phyloP scores from a whole-genome alignment of 768 basidiomycete genomes.

The Phallus indusiatus region DNA sequence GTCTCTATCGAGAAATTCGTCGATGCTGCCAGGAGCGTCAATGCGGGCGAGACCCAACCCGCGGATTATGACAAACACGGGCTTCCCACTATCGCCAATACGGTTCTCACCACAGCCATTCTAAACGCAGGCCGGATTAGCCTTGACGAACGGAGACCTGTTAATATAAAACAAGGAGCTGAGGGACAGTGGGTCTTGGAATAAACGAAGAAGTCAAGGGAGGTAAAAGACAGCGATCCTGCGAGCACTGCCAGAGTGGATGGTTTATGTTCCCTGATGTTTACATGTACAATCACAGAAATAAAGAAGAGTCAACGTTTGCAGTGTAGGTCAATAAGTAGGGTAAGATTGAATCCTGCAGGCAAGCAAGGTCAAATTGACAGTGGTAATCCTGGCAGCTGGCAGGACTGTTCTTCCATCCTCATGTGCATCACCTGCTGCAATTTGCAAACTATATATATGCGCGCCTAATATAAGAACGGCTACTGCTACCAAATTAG shows the following conservation, averaged over 20 bases:
- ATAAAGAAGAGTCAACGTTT: too few relatives aligned
- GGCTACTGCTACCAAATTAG: too few relatives aligned
- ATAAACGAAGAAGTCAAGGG: conserved; percentile 27
- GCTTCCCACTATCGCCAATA: conserved; percentile 83
- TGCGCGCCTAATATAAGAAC: background rate
- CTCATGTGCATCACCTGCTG: background rate
- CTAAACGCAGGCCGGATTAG: conserved; percentile 86
- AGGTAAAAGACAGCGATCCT: background rate
- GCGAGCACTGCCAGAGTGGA: conserved; percentile 23
- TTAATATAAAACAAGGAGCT: conserved; percentile 56
- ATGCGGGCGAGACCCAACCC: conserved; percentile 56
- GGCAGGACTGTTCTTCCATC: too few relatives aligned
- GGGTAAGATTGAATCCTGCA: too few relatives aligned
- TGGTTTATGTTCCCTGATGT: too few relatives aligned
- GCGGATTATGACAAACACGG: conserved; percentile 70
- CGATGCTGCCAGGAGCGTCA: conserved; percentile 72
- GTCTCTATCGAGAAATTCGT: conserved; percentile 89
- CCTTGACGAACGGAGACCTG: conserved; percentile 81
- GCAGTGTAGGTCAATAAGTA: too few relatives aligned
- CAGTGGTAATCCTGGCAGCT: too few relatives aligned
- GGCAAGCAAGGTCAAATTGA: too few relatives aligned
- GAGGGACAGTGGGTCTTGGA: conserved; percentile 60
- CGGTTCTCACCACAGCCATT: conserved; percentile 79
- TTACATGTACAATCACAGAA: too few relatives aligned
- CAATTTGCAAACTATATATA: too few relatives aligned